A percentile compares a stretch with the other conserved stretches of the same genome.
These are phyloP conservation scores for Alectoria sarmentosa DNA, from an alignment of 495 filamentous ascomycete genomes.

Conservation along the genomic window DNA sequence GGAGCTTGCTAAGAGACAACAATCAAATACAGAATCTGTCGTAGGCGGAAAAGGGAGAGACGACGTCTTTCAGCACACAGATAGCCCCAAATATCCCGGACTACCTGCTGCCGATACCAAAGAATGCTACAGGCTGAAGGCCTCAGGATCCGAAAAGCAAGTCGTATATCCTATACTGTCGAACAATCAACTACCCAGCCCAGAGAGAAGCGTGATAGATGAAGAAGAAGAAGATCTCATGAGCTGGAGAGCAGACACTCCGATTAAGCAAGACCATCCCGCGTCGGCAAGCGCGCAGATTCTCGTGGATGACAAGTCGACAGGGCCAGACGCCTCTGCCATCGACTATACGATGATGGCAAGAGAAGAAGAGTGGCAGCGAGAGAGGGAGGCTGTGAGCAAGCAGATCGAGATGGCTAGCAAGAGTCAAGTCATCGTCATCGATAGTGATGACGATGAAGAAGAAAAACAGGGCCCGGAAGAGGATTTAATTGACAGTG, in stretches of 20 bases:
- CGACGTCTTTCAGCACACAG: constrained; percentile 3
- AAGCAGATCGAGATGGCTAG: constrained; percentile 43
- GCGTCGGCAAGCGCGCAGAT: neutral
- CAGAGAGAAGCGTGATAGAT: constrained; percentile 23
- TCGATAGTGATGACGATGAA: constrained; percentile 40
- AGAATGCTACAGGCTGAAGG: constrained; percentile 11
- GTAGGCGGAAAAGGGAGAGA: neutral
- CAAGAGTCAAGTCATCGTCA: constrained; percentile 42
- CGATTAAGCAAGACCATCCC: constrained; percentile 7
- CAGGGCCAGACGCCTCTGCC: neutral
- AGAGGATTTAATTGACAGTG: constrained; percentile 20
- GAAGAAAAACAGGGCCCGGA: constrained; percentile 18
- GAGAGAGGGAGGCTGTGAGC: constrained; percentile 44
- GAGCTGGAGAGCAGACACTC: constrained; percentile 32
- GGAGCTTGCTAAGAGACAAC: constrained; percentile 37
- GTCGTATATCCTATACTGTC: constrained; percentile 16
- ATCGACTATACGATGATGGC: constrained; percentile 19
- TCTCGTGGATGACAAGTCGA: neutral
- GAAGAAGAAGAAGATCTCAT: constrained; percentile 29
- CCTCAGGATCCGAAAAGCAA: neutral
- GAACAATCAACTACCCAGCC: constrained; percentile 28
- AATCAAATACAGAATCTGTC: neutral
- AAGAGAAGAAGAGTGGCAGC: constrained; percentile 42
- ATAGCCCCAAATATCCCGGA: neutral
- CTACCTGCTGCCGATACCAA: neutral